Evolutionary conservation across 306 rosid genomes (phyloP).

Genomic region (Bauhinia variegata): DNA sequence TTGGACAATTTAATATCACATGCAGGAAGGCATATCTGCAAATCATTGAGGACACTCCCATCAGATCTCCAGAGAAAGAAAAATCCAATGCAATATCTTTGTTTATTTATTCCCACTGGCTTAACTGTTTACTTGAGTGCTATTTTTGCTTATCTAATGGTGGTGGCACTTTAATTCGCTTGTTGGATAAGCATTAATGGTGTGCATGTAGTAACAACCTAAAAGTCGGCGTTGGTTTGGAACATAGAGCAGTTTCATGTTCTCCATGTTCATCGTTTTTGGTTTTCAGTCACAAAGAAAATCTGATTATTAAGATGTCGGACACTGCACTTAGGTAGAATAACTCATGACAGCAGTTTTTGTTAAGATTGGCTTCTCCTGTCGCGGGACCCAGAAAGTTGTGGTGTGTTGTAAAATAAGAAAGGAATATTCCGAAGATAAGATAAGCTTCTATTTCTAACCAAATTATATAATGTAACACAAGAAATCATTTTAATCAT

Average conservation of each 20-base stretch:
- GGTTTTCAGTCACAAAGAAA: neutral
- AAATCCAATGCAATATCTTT: too few relatives aligned
- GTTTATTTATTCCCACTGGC: too few relatives aligned
- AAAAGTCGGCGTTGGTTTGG: neutral
- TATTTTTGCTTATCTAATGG: slow-evolving; percentile 18
- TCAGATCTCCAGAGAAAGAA: neutral
- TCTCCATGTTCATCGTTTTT: neutral
- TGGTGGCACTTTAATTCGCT: slow-evolving; percentile 33
- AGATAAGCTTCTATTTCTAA: slow-evolving; percentile 30
- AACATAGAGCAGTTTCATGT: neutral
- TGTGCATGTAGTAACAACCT: slow-evolving; percentile 21
- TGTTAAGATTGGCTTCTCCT: slow-evolving; percentile 17
- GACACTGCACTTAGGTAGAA: slow-evolving; percentile 1
- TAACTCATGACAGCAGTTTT: neutral
- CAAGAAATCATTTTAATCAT: neutral
- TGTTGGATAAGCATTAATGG: slow-evolving; percentile 26
- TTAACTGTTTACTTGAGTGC: neutral
- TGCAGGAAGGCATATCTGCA: slow-evolving; percentile 25
- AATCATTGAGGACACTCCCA: slow-evolving; percentile 7
- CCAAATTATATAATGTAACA: neutral
- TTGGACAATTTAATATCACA: slow-evolving; percentile 25
- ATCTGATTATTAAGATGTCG: neutral
- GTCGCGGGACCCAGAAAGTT: slow-evolving; percentile 13
- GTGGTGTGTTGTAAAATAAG: slow-evolving; percentile 9
- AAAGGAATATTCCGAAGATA: slow-evolving; percentile 44